Base-by-base conservation (phyloP, 768 basidiomycete genomes). In the Nidularia pulvinata region DNA sequence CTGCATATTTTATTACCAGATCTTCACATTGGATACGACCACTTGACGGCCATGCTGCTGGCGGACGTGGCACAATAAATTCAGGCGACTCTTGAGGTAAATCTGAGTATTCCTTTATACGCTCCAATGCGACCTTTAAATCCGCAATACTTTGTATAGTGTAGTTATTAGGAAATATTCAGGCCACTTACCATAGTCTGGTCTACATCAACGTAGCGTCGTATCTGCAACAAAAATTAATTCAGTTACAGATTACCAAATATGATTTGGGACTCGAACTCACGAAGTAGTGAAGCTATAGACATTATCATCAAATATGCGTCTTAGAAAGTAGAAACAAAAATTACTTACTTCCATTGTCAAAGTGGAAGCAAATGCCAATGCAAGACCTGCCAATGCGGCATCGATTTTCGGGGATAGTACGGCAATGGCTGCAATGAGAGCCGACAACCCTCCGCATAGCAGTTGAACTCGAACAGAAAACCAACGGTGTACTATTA, bases 101-200 rank as follows among this genome's bases (percentile, higher is more conserved):
- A 58, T 93, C 90, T 3, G 93, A 89, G 65, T 89, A 95, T 71
- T 96, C 94, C 64, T 94, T 94, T 66, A 96, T 83, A 49, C 95
- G 87, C 67, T 95, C 93, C 34, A 93, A 72, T 36, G 90, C 87
- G 57, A 93, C 89, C 89, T 90, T 19, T 19, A 19, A 14, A 48
- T 33, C 34, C 7, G 32, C 30, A 48, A 36, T 46, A 25, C 19
- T 19, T 13, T 19, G 19, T 19, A 19, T 1, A 25, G 34, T 6
- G 16, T 30, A 14, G 49, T 16, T n/a, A 13, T n/a, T 1, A 36
- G 13, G 9, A n/a, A 39, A 37, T 7, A 9, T 7, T 49, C 19
- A 19, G 48, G 13, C 6, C n/a, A 57, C 72, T 53, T 54, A 91
- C 94, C 93, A 97, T 94, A 7, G 89, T 89, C 68, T 97, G 94